Evolutionary conservation across 176 grass and related monocot genomes (phyloP).

Genomic region (Microstegium vimineum): DNA sequence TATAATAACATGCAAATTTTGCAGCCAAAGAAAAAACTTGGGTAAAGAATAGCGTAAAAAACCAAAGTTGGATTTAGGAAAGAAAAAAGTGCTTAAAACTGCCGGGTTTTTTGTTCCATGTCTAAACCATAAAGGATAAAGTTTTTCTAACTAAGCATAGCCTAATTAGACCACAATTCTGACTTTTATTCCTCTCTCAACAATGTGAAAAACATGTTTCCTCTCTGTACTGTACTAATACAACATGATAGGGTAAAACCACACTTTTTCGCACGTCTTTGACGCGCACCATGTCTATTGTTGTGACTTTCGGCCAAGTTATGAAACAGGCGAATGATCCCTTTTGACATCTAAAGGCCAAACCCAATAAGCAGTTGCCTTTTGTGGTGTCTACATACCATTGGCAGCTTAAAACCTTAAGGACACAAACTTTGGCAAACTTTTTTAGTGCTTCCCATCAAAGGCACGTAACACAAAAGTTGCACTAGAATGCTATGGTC

Average conservation of each 20-base stretch:
- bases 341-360: constrained; percentile 53
- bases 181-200: not conserved
- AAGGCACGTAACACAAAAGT: constrained; percentile 36
- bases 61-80: not conserved
- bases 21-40: not conserved
- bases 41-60: not conserved
- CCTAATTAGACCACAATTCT: constrained; percentile 6
- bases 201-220: constrained; percentile 5
- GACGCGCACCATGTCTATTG: not conserved
- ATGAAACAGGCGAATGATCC: constrained; percentile 29
- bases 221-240: not conserved
- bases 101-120: not conserved
- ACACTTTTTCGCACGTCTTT: constrained; percentile 22
- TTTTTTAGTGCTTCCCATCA: constrained; percentile 56
- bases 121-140: not conserved
- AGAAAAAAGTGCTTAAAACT: not conserved
- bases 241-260: not conserved
- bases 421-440: constrained; percentile 44
- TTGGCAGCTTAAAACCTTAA: constrained; percentile 60
- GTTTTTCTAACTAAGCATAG: constrained; percentile 5
- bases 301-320: constrained; percentile 28
- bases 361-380: constrained; percentile 36
- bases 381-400: constrained; percentile 53
- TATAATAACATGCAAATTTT: not conserved
- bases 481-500: constrained; percentile 33